Conservation (phyloP, 257 asterid genomes). For the Solanum corneliomulleri region DNA sequence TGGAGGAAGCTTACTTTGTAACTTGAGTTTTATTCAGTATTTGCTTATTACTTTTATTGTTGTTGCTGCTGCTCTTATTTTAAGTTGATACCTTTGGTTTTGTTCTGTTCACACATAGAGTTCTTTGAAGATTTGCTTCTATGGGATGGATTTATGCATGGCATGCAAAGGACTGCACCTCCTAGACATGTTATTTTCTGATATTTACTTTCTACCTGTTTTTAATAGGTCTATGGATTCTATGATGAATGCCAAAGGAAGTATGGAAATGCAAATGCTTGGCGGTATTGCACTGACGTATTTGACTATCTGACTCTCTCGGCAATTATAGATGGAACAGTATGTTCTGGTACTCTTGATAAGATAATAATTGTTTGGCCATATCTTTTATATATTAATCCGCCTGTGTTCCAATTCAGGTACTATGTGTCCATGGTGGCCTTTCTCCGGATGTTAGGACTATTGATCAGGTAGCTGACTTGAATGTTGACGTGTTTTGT, state of each 20-base stretch:
- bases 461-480: constrained; percentile 66
- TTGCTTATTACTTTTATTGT: background rate
- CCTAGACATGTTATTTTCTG: background rate
- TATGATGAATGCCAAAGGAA: constrained; percentile 98
- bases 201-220: background rate
- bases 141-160: background rate
- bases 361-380: background rate
- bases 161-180: background rate
- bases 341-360: constrained; percentile 14
- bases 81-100: background rate
- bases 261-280: constrained; percentile 95
- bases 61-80: background rate
- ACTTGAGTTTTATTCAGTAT: background rate
- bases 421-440: constrained; percentile 97
- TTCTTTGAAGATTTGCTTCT: background rate
- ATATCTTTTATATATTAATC: background rate
- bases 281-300: constrained; percentile 99
- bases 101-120: background rate
- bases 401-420: constrained; percentile 30
- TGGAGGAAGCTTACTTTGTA: background rate
- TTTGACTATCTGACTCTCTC: constrained; percentile 92
- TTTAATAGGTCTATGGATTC: constrained; percentile 87
- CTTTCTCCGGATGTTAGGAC: constrained; percentile 96
- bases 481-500: background rate
- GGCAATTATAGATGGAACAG: constrained; percentile 97